Evolutionary conservation across 352 stramenopile species (phyloP).

Genomic region (Globisporangium cystogenes): DNA sequence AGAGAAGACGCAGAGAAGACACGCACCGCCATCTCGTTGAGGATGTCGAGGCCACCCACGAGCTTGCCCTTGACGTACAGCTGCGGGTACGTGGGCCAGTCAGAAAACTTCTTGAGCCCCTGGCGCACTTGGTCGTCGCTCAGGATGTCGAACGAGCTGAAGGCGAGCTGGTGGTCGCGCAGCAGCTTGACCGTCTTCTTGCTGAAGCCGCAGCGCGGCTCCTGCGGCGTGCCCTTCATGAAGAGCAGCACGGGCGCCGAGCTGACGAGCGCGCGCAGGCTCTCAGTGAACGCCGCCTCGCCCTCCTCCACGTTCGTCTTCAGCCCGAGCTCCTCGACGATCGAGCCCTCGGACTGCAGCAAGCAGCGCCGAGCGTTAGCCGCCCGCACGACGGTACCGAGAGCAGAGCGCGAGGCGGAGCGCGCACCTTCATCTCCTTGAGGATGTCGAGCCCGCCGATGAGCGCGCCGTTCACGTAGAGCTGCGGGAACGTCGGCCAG

Average conservation of each 20-base stretch:
- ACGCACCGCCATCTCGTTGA: conserved; percentile 89
- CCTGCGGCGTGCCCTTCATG: conserved; percentile 91
- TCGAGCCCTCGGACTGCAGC: conserved; percentile 44
- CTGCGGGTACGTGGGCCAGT: conserved; percentile 98
- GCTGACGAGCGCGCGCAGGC: conserved; percentile 77
- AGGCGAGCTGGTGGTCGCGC: conserved; percentile 84
- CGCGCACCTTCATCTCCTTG: conserved; percentile 91
- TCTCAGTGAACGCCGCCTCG: conserved; percentile 79
- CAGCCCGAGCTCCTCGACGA: conserved; percentile 74
- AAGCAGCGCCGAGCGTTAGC: not conserved
- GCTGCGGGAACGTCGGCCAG: conserved; percentile 98
- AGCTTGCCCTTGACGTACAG: conserved; percentile 95
- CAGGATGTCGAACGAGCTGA: conserved; percentile 95
- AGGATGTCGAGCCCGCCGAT: conserved; percentile 97
- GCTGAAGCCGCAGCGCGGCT: conserved; percentile 93
- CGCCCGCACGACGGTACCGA: too few species aligned
- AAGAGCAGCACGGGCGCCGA: conserved; percentile 93
- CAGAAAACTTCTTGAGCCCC: conserved; percentile 93
- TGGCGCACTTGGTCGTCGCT: conserved; percentile 93
- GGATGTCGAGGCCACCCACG: conserved; percentile 92
- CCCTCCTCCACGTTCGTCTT: conserved; percentile 67
- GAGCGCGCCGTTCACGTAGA: conserved; percentile 97
- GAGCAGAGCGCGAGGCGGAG: not conserved
- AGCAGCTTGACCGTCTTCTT: conserved; percentile 92
- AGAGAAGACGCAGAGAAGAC: too few species aligned